Conservation (phyloP, 371 early-diverging fungal species). For the Mucor piriformis region DNA sequence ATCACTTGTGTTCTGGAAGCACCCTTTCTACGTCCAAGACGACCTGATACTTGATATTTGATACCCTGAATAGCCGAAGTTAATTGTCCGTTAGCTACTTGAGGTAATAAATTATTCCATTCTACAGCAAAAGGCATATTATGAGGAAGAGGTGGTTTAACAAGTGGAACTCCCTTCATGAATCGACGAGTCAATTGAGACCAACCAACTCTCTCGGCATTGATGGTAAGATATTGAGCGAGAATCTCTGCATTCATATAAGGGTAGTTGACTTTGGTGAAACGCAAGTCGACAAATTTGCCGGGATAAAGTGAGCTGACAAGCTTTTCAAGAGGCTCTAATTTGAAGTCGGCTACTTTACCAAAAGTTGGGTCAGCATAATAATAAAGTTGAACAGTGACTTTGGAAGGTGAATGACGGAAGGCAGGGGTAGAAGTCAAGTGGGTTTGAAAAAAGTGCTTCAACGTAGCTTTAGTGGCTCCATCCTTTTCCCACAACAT, state of each 20-base stretch:
- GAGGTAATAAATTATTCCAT: slow-evolving; percentile 53
- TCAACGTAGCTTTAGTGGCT: slow-evolving; percentile 44
- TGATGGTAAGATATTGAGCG: slow-evolving; percentile 52
- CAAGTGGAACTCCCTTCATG: slow-evolving; percentile 47
- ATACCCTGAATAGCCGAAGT: slow-evolving; percentile 56
- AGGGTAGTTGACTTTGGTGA: slow-evolving; percentile 51
- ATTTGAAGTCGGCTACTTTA: slow-evolving; percentile 33
- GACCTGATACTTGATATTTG: slow-evolving; percentile 56
- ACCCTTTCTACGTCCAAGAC: slow-evolving; percentile 52
- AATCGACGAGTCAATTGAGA: slow-evolving; percentile 46
- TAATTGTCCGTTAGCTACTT: slow-evolving; percentile 43
- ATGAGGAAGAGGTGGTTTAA: slow-evolving; percentile 54
- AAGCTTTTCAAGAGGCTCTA: slow-evolving; percentile 50
- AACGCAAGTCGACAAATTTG: slow-evolving; percentile 48
- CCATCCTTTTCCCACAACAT: slow-evolving; percentile 55
- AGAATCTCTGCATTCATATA: slow-evolving; percentile 60
- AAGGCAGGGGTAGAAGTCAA: slow-evolving; percentile 56
- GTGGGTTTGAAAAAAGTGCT: slow-evolving; percentile 52
- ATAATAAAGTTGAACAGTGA: slow-evolving; percentile 55
- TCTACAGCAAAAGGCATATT: slow-evolving; percentile 52
- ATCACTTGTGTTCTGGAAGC: slow-evolving; percentile 44
- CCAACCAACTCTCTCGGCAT: slow-evolving; percentile 47
- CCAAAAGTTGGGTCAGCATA: slow-evolving; percentile 48
- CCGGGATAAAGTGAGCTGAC: slow-evolving; percentile 45
- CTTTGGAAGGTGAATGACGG: slow-evolving; percentile 48